Base-by-base conservation (phyloP, 2,329 filamentous ascomycete genomes). In the Penicillium sp. region DNA sequence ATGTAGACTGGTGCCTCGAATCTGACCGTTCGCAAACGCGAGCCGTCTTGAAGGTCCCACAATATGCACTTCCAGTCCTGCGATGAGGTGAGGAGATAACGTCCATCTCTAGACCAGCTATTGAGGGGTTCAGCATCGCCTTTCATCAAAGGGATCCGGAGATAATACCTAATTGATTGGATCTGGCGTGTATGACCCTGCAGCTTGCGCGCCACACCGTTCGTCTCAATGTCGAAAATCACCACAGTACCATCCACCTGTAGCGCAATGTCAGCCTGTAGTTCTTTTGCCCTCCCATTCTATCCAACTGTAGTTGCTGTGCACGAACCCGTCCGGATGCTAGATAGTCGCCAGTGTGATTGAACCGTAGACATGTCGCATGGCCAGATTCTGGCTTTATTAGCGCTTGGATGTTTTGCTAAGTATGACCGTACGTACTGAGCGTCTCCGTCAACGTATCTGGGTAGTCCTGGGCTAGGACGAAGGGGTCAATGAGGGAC, bases 21-120 rank as follows among this genome's bases (percentile, higher is more conserved):
- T 60, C 91, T 88, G 64, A 96, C 88, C 62, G 90, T 92, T 60
- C 92, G 87, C 65, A 92, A 78, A 54, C 89, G 79, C 59, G 80
- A 80, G 67, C 86, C 83, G 71, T 87, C 81, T 67, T 87, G 82
- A 53, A 99, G 78, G 72, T 99, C 94, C 94, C 94, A 99, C 0
- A 99, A 80, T 46, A 96, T 91, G 58, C 89, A 92, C 74, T 95
- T 95, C 89, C 93, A 97, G 66, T 96, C 94, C 70, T 96, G 90
- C 42, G 91, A 95, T 10, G 91, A 89, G 53, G 90, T 96, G 52
- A 99, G 82, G 47, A 99, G 80, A 73, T 96, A 97, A 60, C 90
- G 84, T 24, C 94, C 93, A 74, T 91, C 90, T 64, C 87, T 83
- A 47, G 93, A 96, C 94, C 94, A 99, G 76, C 92, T 81, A 53